Percentiles rank a stretch among this genome's conserved stretches.
These are phyloP conservation scores for Neurospora sp. DNA, from an alignment of 495 filamentous ascomycete genomes.

Conservation along the genomic window DNA sequence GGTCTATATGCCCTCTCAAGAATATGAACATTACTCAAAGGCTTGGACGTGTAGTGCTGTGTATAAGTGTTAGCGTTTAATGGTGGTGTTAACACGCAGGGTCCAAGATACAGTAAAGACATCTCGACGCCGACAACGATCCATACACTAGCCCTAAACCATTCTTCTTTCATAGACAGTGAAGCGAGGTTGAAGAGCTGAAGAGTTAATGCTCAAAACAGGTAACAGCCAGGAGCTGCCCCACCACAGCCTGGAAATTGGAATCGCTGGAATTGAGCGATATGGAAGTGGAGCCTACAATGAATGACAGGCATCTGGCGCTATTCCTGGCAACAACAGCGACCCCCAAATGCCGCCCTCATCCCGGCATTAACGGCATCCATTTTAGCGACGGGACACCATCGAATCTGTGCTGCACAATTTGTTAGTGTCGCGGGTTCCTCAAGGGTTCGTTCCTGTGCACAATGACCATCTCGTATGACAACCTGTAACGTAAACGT, in stretches of 20 bases:
- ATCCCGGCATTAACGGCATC: neutral
- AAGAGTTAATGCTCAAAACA: neutral
- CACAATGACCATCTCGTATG: neutral
- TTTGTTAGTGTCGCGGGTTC: neutral
- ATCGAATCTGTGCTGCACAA: neutral
- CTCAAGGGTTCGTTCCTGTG: neutral
- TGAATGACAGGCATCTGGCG: neutral
- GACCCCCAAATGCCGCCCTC: neutral
- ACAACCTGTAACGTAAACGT: neutral
- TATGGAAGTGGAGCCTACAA: neutral
- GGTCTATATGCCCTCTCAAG: neutral
- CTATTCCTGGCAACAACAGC: neutral
- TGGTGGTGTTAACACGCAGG: neutral
- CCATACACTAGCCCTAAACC: neutral
- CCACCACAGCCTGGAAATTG: neutral
- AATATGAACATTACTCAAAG: neutral
- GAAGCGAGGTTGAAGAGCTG: neutral
- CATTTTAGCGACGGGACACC: neutral
- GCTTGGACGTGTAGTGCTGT: neutral
- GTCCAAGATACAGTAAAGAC: neutral
- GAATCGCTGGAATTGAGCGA: neutral
- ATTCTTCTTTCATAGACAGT: neutral
- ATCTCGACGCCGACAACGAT: neutral
- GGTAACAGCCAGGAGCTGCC: neutral
- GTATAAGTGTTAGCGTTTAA: neutral